Evolutionary conservation across 1,284 basidiomycete species (phyloP), one percentile per base, ranked within the genome.

Genomic region (Fistulina hepatica): DNA sequence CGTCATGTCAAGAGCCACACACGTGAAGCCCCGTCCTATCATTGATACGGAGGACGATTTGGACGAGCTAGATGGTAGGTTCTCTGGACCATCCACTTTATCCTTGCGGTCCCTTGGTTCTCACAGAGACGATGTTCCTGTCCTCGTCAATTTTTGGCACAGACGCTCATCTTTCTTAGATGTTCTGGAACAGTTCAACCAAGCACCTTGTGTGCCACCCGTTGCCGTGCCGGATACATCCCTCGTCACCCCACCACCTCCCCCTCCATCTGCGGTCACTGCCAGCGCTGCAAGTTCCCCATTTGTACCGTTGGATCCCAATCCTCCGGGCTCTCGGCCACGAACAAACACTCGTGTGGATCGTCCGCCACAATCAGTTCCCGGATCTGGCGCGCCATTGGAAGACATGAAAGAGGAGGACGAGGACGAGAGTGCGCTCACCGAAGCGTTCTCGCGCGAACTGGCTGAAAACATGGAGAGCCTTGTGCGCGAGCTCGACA

Each of bases 401-500:
- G 47, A 58, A 5, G 52, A 48, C 50, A 49, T 46, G 6, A 50
- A 54, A n/a, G 41, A 41, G 6, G 56, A 52, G 34, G 58, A 61
- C 35, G 49, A 48, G n/a, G 57, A 61, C 26, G 64, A 64, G 39
- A 56, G 59, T 26, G 57, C 54, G n/a, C 47, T 68, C 4, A 55
- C 60, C 46, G 67, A 39, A 54, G 78, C 60, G 36, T 88, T 91
- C 51, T 75, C 81, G 28, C 66, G 70, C 27, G 79, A 86, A 52
- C 67, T 95, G 31, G 76, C 80, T 5, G 67, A 73, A 52, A 82
- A 76, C 21, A 94, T 97, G 90, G 85, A 90, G 54, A 65, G 64
- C n/a, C 67, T 95, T 32, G 76, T 95, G 66, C 68, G 69, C 15
- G 81, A 79, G 51, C 65, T 94, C 12, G 62, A 58, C 9, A 58